A percentile compares a stretch with the other conserved stretches of the same genome.
Evolutionary conservation across 2,329 filamentous ascomycete species (phyloP).

Genomic region (Exophiala calicioides): DNA sequence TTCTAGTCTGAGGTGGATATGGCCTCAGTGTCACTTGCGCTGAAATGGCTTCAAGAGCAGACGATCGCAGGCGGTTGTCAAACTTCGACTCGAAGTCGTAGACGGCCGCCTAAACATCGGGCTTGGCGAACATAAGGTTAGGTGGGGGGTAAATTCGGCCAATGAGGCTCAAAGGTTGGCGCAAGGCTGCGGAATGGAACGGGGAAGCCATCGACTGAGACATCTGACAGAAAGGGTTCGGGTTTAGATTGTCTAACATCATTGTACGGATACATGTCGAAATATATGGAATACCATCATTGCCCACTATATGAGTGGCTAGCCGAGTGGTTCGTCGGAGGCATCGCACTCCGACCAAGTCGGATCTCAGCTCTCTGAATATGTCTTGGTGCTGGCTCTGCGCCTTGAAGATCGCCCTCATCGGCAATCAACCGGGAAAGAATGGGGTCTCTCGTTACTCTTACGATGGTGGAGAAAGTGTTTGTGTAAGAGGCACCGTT

Average conservation of each 20-base stretch:
- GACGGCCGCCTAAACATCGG: background rate
- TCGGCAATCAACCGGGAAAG: slow-evolving; percentile 18
- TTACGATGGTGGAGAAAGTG: slow-evolving; percentile 21
- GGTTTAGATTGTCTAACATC: no score
- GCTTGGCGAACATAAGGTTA: no score
- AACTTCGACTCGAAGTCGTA: background rate
- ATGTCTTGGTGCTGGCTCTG: slow-evolving; percentile 16
- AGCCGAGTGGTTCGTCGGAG: slow-evolving; percentile 2
- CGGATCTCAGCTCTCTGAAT: slow-evolving; percentile 8
- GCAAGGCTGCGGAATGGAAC: no score
- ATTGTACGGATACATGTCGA: no score
- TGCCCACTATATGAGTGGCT: slow-evolving; percentile 9
- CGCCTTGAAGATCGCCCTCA: slow-evolving; percentile 20
- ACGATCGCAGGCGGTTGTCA: background rate
- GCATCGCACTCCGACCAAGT: slow-evolving; percentile 11
- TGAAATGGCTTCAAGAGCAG: background rate
- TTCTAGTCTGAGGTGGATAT: background rate
- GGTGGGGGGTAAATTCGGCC: no score
- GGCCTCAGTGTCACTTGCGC: background rate
- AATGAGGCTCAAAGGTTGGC: no score
- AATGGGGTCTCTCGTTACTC: slow-evolving; percentile 18
- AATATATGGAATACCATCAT: background rate
- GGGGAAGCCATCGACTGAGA: no score
- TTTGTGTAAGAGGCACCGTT: slow-evolving; percentile 21
- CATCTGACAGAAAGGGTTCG: no score